Evolutionary conservation across 495 filamentous ascomycete genomes (phyloP).

Genomic region (Cercophora scortea): DNA sequence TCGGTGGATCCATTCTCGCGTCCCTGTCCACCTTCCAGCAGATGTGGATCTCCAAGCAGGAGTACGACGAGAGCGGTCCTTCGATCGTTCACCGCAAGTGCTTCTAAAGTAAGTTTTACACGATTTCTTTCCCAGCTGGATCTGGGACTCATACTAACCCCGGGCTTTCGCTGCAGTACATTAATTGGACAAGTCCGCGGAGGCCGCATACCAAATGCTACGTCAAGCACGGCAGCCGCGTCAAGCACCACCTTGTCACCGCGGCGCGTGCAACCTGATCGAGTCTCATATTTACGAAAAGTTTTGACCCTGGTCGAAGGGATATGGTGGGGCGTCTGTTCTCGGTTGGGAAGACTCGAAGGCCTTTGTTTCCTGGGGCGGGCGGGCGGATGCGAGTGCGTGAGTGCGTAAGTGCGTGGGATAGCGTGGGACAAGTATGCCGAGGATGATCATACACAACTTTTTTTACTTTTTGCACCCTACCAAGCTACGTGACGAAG

Average conservation of each 20-base stretch:
- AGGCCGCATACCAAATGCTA: conserved; percentile 26
- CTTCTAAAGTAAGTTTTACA: conserved; percentile 71
- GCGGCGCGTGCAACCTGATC: conserved; percentile 35
- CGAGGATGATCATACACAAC: conserved; percentile 42
- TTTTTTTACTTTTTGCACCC: conserved; percentile 13
- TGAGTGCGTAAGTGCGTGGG: conserved; percentile 22
- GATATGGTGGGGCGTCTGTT: conserved; percentile 37
- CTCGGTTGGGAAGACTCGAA: conserved; percentile 34
- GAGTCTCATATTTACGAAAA: conserved; percentile 44
- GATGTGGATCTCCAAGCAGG: conserved; percentile 99
- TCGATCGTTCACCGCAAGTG: conserved; percentile 99
- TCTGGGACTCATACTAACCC: neutral
- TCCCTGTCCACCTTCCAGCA: conserved; percentile 99
- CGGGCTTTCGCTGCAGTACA: neutral
- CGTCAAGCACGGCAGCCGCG: conserved; percentile 24
- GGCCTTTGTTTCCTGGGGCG: conserved; percentile 30
- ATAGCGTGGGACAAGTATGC: conserved; percentile 34
- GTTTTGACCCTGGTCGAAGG: conserved; percentile 37
- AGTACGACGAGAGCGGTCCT: conserved; percentile 99
- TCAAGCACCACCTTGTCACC: conserved; percentile 24
- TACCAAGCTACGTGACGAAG: conserved; percentile 11
- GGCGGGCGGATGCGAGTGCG: conserved; percentile 24
- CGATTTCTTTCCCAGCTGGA: no score
- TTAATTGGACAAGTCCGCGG: conserved; percentile 14
- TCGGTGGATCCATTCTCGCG: conserved; percentile 98